Conservation (phyloP, 306 rosid genomes). For the Lotus japonicus region DNA sequence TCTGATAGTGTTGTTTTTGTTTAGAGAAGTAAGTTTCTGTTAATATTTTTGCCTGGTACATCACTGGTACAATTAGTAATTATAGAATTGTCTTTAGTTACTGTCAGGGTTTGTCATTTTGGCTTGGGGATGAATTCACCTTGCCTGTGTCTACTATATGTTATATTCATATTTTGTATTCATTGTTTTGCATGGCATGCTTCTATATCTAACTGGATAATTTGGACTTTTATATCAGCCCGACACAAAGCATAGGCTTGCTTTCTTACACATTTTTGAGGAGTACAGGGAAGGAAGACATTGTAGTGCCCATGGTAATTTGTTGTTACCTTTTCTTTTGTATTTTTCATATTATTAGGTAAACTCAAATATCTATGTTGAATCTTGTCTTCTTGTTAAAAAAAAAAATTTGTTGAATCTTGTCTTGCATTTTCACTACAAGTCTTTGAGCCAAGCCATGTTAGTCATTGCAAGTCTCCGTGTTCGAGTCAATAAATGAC, state of each 20-base stretch:
- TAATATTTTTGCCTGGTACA: neutral
- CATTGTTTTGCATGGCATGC: constrained; percentile 9
- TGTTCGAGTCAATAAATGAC: neutral
- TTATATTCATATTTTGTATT: neutral
- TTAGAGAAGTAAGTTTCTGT: neutral
- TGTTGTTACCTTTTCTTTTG: neutral
- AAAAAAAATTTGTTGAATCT: neutral
- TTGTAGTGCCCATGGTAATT: constrained; percentile 94
- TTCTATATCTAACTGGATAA: constrained; percentile 33
- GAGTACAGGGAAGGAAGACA: constrained; percentile 92
- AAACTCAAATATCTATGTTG: neutral
- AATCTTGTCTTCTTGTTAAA: neutral
- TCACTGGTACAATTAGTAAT: neutral
- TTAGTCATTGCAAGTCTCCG: neutral
- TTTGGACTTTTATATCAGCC: constrained; percentile 35
- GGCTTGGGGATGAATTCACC: neutral
- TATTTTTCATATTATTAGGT: neutral
- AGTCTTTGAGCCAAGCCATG: neutral
- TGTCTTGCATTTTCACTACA: neutral
- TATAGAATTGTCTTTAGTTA: neutral
- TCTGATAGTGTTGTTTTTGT: neutral
- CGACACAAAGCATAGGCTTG: constrained; percentile 89
- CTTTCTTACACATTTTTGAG: constrained; percentile 92
- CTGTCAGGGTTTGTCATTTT: neutral
- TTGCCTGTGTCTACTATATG: neutral